Evolutionary conservation across 2,329 filamentous ascomycete species (phyloP), one percentile per base, ranked within the genome.

Genomic region (Zopfia rhizophila): DNA sequence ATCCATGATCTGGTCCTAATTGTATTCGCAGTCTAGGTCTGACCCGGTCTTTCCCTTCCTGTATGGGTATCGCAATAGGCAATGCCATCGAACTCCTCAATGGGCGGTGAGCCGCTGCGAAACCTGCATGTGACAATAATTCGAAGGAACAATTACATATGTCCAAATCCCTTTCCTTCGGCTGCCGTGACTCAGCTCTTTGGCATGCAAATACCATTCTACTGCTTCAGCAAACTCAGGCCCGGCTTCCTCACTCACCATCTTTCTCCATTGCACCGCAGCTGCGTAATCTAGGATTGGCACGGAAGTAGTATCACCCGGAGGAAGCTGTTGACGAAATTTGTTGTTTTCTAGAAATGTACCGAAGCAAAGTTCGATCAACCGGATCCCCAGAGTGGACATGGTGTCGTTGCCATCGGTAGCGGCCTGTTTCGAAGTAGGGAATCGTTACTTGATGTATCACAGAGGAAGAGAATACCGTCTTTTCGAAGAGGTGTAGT

Each of bases 361-460:
- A 5, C 53, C 51, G 39, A 52, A 57, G 35, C 54, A 57, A n/a
- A 57, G 48, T 30, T 57, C 51, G 4, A 55, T 42, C 5, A 55
- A 40, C 10, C 51, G 30, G n/a, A 55, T 55, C 13, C 51, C 54
- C 5, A 57, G 48, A 12, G 29, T 24, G 17, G 36, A n/a, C 12
- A 46, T 45, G 11, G 27, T 27, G 5, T 51, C 42, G n/a, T n/a
- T n/a, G n/a, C n/a, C n/a, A n/a, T n/a, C n/a, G n/a, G n/a, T 16
- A 7, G n/a, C n/a, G n/a, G 48, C 10, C 40, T 25, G 4, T 48
- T 45, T 12, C 53, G n/a, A 8, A 29, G 11, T 10, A 29, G 31
- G 2, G 32, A 31, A 3, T 39, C 12, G 17, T 35, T 27, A 22
- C 37, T 16, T n/a, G 35, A 11, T 4, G 25, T 13, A 28, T 56